Evolutionary conservation across 2,329 filamentous ascomycete genomes (phyloP), one percentile per base, ranked within the genome.

Genomic region (Ophiostoma quercus): DNA sequence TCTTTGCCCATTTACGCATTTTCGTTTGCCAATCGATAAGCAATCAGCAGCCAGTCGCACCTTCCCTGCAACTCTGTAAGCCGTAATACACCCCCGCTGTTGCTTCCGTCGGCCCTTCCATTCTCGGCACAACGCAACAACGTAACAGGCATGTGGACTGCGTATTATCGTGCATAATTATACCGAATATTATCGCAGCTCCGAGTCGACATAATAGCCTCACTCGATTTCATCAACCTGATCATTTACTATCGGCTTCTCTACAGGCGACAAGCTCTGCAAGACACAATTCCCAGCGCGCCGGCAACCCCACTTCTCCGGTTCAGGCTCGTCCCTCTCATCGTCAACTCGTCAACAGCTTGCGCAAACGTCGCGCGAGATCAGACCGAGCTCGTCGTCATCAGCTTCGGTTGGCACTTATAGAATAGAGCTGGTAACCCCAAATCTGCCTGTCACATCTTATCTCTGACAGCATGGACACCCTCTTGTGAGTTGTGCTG

Each of bases 401-500:
- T 47, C 51, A 57, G 51, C n/a, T 3, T 16, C 16, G 14, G 25
- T 62, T 19, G 2, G 34, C 25, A 16, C 34, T 19, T 7, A 60
- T 25, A 16, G n/a, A 25, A 12, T 25, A 8, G 43, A 47, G 43
- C 22, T 12, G 19, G 22, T 25, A 60, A 6, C 7, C 11, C 6
- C n/a, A 57, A 14, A 14, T 57, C 51, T 57, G 51, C 54, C 16
- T 2, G 22, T 57, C 65, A 43, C 39, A 3, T 41, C 39, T 41
- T 41, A 66, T 54, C 41, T 12, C 25, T 39, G n/a, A 37, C 54
- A 60, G 51, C 14, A 71, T 71, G 71, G 71, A 71, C 41, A 71
- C 71, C 16, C 67, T 71, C 7, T 63, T 71, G 71, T 71, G 29
- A 70, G 71, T 69, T n/a, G 16, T 37, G 25, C 19, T 39, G 34